Conservation (phyloP, 2,329 filamentous ascomycete species). For the Didymella pomorum region DNA sequence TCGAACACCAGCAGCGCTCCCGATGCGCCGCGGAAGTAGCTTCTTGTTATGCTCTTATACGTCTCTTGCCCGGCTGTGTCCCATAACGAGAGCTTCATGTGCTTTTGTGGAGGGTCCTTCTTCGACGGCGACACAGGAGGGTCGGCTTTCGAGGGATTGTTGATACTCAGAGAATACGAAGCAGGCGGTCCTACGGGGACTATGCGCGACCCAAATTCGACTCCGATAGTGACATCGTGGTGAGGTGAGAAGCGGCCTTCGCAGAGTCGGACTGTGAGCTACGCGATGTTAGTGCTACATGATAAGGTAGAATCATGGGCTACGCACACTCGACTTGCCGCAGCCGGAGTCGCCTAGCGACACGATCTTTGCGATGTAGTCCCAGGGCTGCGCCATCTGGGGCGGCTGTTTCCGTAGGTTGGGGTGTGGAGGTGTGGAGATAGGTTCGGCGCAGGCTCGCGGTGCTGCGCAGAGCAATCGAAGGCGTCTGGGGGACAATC, state of each 20-base stretch:
- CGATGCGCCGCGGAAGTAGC: constrained; percentile 86
- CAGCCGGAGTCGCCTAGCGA: constrained; percentile 96
- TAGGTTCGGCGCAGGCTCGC: constrained; percentile 4
- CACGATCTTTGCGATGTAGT: constrained; percentile 98
- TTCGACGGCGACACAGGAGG: constrained; percentile 32
- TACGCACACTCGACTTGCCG: constrained; percentile 78
- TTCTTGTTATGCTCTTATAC: constrained; percentile 94
- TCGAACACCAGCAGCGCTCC: constrained; percentile 91
- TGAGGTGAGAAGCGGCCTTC: constrained; percentile 93
- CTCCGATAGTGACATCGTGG: constrained; percentile 96
- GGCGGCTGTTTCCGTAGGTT: constrained; percentile 17
- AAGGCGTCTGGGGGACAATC: neutral
- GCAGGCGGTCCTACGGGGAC: constrained; percentile 89
- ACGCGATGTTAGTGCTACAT: constrained; percentile 25
- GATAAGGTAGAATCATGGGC: neutral
- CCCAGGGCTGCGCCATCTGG: constrained; percentile 75
- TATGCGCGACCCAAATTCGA: constrained; percentile 93
- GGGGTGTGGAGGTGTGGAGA: constrained; percentile 17
- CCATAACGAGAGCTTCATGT: constrained; percentile 96
- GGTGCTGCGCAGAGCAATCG: constrained; percentile 4
- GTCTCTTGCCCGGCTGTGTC: constrained; percentile 97
- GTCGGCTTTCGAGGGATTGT: constrained; percentile 53
- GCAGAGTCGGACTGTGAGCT: constrained; percentile 92
- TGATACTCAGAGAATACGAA: constrained; percentile 64
- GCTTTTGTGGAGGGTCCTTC: constrained; percentile 62